Evolutionary conservation across 768 basidiomycete genomes (phyloP), one percentile per base, ranked within the genome.

Genomic region (Mycena capillaripes): DNA sequence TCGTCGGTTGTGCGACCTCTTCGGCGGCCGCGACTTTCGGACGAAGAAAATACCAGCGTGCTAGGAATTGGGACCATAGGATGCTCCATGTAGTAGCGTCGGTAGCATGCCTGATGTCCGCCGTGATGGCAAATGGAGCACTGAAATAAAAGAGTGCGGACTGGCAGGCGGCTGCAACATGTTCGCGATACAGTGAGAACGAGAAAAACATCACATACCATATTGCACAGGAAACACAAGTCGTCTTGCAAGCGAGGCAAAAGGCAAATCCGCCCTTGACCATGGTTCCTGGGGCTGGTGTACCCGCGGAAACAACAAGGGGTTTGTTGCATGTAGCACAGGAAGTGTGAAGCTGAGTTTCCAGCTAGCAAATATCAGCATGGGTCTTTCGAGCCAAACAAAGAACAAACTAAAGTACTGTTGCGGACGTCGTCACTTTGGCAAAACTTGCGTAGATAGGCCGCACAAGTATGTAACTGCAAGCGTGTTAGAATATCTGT

Each of bases 61-160:
- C 75, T 69, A 5, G 85, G 81, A 14, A 92, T 79, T 32, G 87
- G 85, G 14, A 88, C 79, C 86, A 90, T 86, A 1, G 91, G 90
- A 25, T 86, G 88, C 44, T 86, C 84, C 73, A 87, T 82, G 76
- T 94, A 93, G 77, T 91, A 95, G 34, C 85, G 83, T 44, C 89
- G 87, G 76, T 94, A 95, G 81, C 95, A 96, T 23, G 87, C 86
- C 74, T 92, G 92, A 74, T 96, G 95, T 0, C 95, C 95, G 0
- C 95, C 95, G 72, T 96, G 95, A 50, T 88, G 82, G 78, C 95
- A 96, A 2, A 93, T 82, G 0, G 92, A 87, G 79, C 95, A 96
- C 61, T 91, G 90, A 78, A 95, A 92, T 3, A 94, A 81, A 6
- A 95, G 83, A 0, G 88, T 83, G 32, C 88, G 89, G 19, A 95